Conservation (phyloP, 1,284 basidiomycete species). For the Chondrostereum purpureum region DNA sequence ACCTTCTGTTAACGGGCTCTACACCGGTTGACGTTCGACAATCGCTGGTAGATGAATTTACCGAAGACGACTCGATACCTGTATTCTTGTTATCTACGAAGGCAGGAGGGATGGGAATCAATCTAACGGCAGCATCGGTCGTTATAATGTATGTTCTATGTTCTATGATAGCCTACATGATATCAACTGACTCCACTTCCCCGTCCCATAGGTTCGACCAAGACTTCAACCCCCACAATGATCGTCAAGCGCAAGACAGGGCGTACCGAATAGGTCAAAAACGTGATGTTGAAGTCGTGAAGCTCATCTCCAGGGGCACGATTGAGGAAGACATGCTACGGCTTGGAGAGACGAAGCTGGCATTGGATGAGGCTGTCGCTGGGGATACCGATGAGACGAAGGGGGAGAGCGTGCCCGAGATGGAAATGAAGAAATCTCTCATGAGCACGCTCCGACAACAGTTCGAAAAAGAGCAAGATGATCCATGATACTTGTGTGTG, state of each 20-base stretch:
- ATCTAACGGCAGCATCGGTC: constrained; percentile 86
- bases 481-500: constrained; percentile 3
- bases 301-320: constrained; percentile 86
- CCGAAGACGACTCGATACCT: constrained; percentile 85
- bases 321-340: constrained; percentile 95
- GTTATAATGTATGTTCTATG: constrained; percentile 69
- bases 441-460: constrained; percentile 78
- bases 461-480: constrained; percentile 29
- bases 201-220: constrained; percentile 75
- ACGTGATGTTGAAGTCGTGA: constrained; percentile 86
- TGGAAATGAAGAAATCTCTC: constrained; percentile 74
- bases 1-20: constrained; percentile 86
- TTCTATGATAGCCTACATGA: neutral
- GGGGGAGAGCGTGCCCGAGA: constrained; percentile 61
- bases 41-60: constrained; percentile 92
- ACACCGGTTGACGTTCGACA: constrained; percentile 94
- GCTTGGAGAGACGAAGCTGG: constrained; percentile 87
- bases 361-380: constrained; percentile 88
- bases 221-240: constrained; percentile 92
- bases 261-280: constrained; percentile 98
- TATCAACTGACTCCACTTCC: constrained; percentile 4
- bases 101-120: constrained; percentile 91
- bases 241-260: constrained; percentile 94
- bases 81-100: constrained; percentile 95
- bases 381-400: constrained; percentile 59